These are phyloP conservation scores for Alternaria sp. DNA, from an alignment of 2,329 filamentous ascomycete species.

Conservation along the genomic window DNA sequence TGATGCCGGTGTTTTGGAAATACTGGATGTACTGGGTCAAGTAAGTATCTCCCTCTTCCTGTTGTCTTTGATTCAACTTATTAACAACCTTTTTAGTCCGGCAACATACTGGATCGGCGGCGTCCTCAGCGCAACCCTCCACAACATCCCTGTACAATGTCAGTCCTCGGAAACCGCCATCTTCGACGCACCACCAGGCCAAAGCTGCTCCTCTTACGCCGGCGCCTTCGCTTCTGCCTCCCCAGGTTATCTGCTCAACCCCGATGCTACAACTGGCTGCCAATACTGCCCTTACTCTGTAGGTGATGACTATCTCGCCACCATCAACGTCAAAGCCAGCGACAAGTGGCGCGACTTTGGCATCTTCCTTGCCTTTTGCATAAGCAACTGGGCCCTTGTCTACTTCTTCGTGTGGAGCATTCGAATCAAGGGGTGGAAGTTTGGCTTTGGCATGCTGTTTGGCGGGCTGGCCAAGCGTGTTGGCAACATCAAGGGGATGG, in stretches of 20 bases:
- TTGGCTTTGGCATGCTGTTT: constrained; percentile 70
- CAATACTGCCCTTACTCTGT: constrained; percentile 73
- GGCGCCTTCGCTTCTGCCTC: constrained; percentile 64
- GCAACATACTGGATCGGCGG: constrained; percentile 75
- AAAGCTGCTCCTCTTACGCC: constrained; percentile 73
- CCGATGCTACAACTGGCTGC: constrained; percentile 66
- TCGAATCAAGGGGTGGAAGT: constrained; percentile 73
- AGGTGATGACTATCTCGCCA: constrained; percentile 72
- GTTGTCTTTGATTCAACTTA: too few relatives aligned
- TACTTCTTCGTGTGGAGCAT: constrained; percentile 82
- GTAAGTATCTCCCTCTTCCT: too few relatives aligned
- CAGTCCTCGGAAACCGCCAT: constrained; percentile 64
- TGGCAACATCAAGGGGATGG: constrained; percentile 23
- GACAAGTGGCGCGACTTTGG: constrained; percentile 79
- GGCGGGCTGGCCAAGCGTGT: constrained; percentile 52
- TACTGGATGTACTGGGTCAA: constrained; percentile 77
- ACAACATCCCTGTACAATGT: constrained; percentile 57
- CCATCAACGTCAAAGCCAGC: constrained; percentile 61
- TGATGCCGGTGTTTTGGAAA: constrained; percentile 73
- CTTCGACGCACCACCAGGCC: constrained; percentile 71
- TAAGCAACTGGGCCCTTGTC: constrained; percentile 75
- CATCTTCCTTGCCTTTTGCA: constrained; percentile 74
- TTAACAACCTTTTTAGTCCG: too few relatives aligned
- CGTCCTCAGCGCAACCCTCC: constrained; percentile 70
- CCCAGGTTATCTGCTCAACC: constrained; percentile 71